Evolutionary conservation across 371 early-diverging fungal genomes (phyloP).

Genomic region (Mortierella sp.): DNA sequence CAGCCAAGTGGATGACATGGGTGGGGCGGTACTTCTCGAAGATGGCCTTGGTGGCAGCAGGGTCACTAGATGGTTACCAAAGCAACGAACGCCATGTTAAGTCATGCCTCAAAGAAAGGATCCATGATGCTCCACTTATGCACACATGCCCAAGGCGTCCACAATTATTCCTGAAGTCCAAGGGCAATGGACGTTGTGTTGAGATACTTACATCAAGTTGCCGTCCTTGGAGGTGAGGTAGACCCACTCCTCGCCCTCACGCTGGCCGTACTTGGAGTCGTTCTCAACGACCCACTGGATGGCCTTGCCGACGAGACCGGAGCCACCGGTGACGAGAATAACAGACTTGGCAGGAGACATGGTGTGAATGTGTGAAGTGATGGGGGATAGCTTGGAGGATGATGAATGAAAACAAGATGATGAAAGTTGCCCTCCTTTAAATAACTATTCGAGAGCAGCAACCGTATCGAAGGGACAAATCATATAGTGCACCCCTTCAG

Average conservation of each 20-base stretch:
- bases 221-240: conserved; percentile 87
- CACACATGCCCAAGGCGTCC: not conserved
- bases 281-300: conserved; percentile 82
- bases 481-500: not conserved
- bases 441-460: not conserved
- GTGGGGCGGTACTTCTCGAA: conserved; percentile 87
- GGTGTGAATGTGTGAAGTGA: conserved; percentile 10
- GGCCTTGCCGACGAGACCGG: conserved; percentile 89
- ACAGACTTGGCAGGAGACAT: conserved; percentile 61
- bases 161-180: not conserved
- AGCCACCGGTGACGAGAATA: conserved; percentile 84
- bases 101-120: not conserved
- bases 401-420: conserved; percentile 21
- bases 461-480: not conserved
- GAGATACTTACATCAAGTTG: conserved; percentile 77
- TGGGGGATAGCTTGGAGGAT: not conserved
- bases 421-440: not conserved
- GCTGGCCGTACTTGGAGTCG: conserved; percentile 72
- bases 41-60: conserved; percentile 72
- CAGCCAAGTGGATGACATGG: conserved; percentile 90
- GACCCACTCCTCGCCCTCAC: conserved; percentile 82
- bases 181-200: not conserved
- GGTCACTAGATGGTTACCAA: conserved; percentile 64
- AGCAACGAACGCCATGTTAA: not conserved
- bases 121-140: not conserved